Base-by-base conservation (phyloP, 139 green algal species). In the Spirogloea muscicola region DNA sequence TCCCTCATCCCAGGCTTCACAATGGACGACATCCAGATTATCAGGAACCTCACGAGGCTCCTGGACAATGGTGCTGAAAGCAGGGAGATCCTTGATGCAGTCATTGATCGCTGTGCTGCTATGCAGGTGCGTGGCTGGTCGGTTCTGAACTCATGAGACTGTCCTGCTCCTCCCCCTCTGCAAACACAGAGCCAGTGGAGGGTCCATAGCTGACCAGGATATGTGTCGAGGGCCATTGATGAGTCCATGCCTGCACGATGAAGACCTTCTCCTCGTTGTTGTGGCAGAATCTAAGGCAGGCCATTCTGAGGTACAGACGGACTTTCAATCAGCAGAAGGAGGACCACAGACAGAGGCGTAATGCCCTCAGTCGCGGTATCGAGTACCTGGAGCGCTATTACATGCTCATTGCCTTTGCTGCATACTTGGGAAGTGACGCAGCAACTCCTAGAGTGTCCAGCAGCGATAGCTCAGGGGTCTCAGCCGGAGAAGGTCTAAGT, bases 301-400 rank as follows among this genome's bases (percentile, higher is more conserved):
- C 84, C 41, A 73, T 96, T 18, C 82, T 95, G 65, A 94, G 96
- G 81, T 84, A 97, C 69, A 81, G 92, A n/a, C 86, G 87, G 0
- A 72, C 84, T 43, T 96, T 97, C 85, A 91, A 93, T 76, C 86
- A 58, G 33, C 60, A 74, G 44, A 46, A 67, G 37, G 13, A 10
- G 42, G 21, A 76, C 16, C n/a, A 34, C 18, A 48, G 48, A 31
- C 25, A n/a, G n/a, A 39, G 63, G 34, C 31, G 46, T n/a, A 46
- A 10, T 9, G 88, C 88, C 3, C 96, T 96, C 84, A 90, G 88
- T 66, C 80, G 89, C 16, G 92, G 89, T 27, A 82, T 75, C 5
- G 87, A 90, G 21, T 96, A 95, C 79, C 87, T 97, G 49, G 89
- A 96, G 84, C 86, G 92, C 66, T 97, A 96, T 86, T 93, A 86